A percentile compares a stretch with the other conserved stretches of the same genome.
phyloP scores from a whole-genome alignment of 768 basidiomycete genomes.

The Amanita rimosa region DNA sequence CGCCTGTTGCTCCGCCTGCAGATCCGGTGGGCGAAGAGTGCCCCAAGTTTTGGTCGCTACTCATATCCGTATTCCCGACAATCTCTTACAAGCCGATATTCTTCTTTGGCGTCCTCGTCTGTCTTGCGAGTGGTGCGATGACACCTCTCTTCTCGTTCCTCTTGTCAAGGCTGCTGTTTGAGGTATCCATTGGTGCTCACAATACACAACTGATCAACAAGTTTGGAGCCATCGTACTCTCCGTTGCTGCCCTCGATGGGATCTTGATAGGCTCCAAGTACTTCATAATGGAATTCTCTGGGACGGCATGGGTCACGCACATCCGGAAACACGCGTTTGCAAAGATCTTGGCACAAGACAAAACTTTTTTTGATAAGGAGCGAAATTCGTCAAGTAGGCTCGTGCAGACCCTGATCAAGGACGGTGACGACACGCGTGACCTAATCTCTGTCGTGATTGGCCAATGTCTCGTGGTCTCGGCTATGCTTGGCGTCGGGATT shows the following conservation, averaged over 20 bases:
- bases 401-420: slow-evolving; percentile 73
- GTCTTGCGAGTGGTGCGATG: slow-evolving; percentile 67
- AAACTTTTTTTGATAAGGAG: slow-evolving; percentile 72
- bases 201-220: slow-evolving; percentile 50
- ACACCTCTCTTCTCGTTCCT: slow-evolving; percentile 91
- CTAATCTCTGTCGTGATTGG: slow-evolving; percentile 65
- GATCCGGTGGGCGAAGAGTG: background rate
- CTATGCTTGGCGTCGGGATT: slow-evolving; percentile 79
- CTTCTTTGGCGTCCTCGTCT: slow-evolving; percentile 56
- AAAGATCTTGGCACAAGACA: slow-evolving; percentile 69
- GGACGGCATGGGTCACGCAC: slow-evolving; percentile 61
- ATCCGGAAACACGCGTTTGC: slow-evolving; percentile 48
- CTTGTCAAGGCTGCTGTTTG: slow-evolving; percentile 69
- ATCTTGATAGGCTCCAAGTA: slow-evolving; percentile 66
- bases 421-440: slow-evolving; percentile 78
- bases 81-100: slow-evolving; percentile 68
- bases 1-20: background rate
- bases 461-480: slow-evolving; percentile 58
- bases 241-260: slow-evolving; percentile 68
- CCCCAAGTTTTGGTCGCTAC: slow-evolving; percentile 28
- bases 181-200: slow-evolving; percentile 62
- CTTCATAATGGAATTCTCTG: slow-evolving; percentile 66
- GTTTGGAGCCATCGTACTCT: slow-evolving; percentile 64
- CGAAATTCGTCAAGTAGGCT: slow-evolving; percentile 49
- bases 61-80: slow-evolving; percentile 51